Conservation (phyloP, 805 yeast species). For the Starmerella floris region DNA sequence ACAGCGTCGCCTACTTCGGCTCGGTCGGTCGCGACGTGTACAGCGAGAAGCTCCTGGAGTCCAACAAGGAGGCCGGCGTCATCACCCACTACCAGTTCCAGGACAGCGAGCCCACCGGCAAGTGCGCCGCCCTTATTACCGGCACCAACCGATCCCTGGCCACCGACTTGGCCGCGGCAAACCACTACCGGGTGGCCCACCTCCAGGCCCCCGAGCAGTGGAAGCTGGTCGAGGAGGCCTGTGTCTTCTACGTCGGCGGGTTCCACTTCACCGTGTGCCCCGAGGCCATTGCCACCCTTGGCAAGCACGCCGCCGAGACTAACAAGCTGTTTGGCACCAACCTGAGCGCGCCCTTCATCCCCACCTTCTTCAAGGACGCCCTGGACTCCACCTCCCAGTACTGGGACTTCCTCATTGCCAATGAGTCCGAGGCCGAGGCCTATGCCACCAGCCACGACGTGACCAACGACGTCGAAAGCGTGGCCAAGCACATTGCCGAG, state of each 20-base stretch:
- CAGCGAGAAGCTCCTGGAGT: conserved; percentile 64
- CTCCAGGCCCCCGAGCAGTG: conserved; percentile 82
- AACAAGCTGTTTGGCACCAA: conserved; percentile 71
- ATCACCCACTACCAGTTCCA: conserved; percentile 74
- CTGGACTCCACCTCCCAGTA: conserved; percentile 68
- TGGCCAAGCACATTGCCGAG: conserved; percentile 72
- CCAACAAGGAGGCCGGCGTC: conserved; percentile 82
- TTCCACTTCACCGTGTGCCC: conserved; percentile 97
- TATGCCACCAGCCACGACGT: conserved; percentile 77
- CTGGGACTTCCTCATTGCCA: conserved; percentile 84
- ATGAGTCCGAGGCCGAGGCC: conserved; percentile 93
- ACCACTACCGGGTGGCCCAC: conserved; percentile 84
- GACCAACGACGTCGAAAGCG: conserved; percentile 48
- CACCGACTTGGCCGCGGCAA: conserved; percentile 96
- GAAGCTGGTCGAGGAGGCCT: conserved; percentile 67
- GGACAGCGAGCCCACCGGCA: conserved; percentile 72
- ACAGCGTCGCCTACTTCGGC: conserved; percentile 86
- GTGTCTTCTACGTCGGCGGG: conserved; percentile 90
- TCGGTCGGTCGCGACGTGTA: conserved; percentile 89
- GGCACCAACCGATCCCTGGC: conserved; percentile 84
- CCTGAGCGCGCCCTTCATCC: conserved; percentile 92
- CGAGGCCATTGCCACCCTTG: conserved; percentile 78
- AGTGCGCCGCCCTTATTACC: conserved; percentile 90
- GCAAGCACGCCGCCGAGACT: conserved; percentile 77
- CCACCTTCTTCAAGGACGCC: conserved; percentile 88